Conservation (phyloP, 164 flowering plant genomes). For the Piper betle region DNA sequence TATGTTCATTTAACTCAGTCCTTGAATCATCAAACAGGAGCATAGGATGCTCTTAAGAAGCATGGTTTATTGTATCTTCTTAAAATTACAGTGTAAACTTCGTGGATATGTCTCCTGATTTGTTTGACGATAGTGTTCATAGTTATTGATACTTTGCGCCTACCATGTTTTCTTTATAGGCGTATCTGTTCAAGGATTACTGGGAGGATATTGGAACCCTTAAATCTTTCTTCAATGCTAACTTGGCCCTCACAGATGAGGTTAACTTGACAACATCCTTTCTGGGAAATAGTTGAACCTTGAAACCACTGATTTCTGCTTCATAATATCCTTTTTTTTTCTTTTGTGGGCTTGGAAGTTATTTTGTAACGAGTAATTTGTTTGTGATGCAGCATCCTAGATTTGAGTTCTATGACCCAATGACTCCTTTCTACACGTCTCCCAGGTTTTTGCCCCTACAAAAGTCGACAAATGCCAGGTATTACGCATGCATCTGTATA, state of each 20-base stretch:
- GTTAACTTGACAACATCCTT: slow-evolving; percentile 14
- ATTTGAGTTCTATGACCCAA: slow-evolving; percentile 74
- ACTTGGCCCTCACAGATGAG: slow-evolving; percentile 88
- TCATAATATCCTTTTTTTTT: neutral
- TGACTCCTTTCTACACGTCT: slow-evolving; percentile 88
- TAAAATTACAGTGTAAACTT: neutral
- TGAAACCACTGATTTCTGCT: neutral
- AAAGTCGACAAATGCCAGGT: slow-evolving; percentile 27
- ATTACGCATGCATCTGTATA: neutral
- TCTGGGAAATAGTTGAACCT: no score
- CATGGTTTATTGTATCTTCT: neutral
- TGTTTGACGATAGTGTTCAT: neutral
- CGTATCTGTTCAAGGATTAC: slow-evolving; percentile 82
- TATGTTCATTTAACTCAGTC: neutral
- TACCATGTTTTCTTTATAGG: slow-evolving; percentile 27
- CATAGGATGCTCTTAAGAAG: neutral
- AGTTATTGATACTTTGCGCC: neutral
- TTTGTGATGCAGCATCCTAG: slow-evolving; percentile 54
- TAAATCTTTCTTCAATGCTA: slow-evolving; percentile 78
- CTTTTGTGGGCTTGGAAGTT: neutral
- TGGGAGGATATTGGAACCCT: slow-evolving; percentile 99
- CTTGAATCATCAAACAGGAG: neutral
- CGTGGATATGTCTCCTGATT: neutral
- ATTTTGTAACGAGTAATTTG: neutral
- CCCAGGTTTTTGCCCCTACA: slow-evolving; percentile 88